Base-by-base conservation (phyloP, 257 asterid species). In the Capsicum chinense region DNA sequence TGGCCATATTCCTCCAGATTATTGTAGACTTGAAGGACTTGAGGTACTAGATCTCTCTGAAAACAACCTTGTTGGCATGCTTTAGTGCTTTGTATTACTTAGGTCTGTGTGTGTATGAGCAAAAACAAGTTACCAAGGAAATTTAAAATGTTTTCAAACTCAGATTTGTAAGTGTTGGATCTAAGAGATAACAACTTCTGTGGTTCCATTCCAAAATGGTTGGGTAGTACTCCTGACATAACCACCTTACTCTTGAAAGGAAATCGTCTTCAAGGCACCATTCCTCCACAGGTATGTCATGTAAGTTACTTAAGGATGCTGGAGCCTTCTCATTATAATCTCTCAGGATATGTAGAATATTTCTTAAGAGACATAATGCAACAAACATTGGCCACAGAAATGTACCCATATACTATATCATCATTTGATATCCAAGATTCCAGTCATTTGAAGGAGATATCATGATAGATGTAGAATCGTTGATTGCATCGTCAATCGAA, bases 141-240 rank as follows among this genome's bases (percentile, higher is more conserved):
- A 9, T 52, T 52, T 11, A 54, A 52, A 13, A 52, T 52, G 11
- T 79, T 79, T 54, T 56, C 42, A 1, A 56, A 13, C 68, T 6
- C 56, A 17, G 15, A 14, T 16, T 16, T 79, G 8, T n/a, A 54
- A 35, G 62, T 56, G 5, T 39, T 79, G 19, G 83, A 79, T 33
- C 83, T 79, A 16, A 8, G 83, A 7, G 56, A 79, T 57, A 79
- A 79, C 69, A 57, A 57, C 52, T 79, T 79, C 13, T 39, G 33
- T 80, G 83, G 83, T 26, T 26, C 15, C 3, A 80, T 80, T 80
- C 83, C 83, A 17, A 37, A 80, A 33, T 59, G 82, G 67, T 2
- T 79, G 21, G 66, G 63, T 12, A 79, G 66, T 56, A 19, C 9
- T 54, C 57, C 5, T 56, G 63, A 19, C 4, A 26, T 79, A 56